Evolutionary conservation across 1,284 basidiomycete species (phyloP).

Genomic region (Tilletia walkeri): DNA sequence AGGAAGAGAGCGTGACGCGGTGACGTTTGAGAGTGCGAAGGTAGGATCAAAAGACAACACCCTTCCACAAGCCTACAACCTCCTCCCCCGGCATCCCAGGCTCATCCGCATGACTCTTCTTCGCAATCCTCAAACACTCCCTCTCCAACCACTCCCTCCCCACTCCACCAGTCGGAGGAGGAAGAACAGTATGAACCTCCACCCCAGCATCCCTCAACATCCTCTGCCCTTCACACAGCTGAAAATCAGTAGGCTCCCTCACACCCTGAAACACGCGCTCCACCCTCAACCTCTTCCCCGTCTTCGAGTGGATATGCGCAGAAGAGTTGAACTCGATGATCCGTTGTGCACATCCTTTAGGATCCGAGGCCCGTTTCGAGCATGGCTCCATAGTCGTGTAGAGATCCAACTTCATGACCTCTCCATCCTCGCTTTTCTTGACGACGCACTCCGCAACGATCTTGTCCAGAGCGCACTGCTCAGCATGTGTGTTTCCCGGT

Average conservation of each 20-base stretch:
- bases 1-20: too few relatives aligned
- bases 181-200: slow-evolving; percentile 68
- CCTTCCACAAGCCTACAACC: not conserved
- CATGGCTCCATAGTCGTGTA: slow-evolving; percentile 99
- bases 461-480: slow-evolving; percentile 88
- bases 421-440: not conserved
- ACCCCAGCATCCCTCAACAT: slow-evolving; percentile 74
- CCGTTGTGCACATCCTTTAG: slow-evolving; percentile 80
- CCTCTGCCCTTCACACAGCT: slow-evolving; percentile 76
- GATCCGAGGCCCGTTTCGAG: slow-evolving; percentile 80
- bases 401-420: slow-evolving; percentile 63
- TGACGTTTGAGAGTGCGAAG: too few relatives aligned
- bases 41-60: too few relatives aligned
- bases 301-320: not conserved
- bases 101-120: slow-evolving; percentile 32
- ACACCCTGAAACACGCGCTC: slow-evolving; percentile 83
- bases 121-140: slow-evolving; percentile 43
- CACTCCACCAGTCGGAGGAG: slow-evolving; percentile 59
- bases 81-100: not conserved
- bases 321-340: slow-evolving; percentile 63
- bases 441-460: slow-evolving; percentile 51
- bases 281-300: slow-evolving; percentile 58
- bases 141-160: slow-evolving; percentile 26
- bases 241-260: slow-evolving; percentile 87
- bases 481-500: slow-evolving; percentile 90